Evolutionary conservation across 768 basidiomycete species (phyloP), one percentile per base, ranked within the genome.

Genomic region (Lepiota subincarnata): DNA sequence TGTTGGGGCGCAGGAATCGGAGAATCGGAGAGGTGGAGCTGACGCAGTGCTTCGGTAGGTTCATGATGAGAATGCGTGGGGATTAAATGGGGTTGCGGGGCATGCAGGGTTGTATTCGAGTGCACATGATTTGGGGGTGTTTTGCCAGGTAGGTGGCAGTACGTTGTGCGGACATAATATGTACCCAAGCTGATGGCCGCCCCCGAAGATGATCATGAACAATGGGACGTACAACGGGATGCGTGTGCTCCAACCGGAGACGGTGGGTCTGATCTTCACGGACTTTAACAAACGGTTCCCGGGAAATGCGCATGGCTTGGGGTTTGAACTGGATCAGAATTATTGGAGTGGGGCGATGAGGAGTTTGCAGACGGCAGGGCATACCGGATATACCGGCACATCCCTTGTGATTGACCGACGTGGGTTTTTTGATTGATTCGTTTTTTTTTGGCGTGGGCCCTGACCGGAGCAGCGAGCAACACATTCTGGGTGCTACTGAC

Each of bases 11-110:
- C 12, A 24, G 19, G 19, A 26, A 20, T 36, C 28, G 31, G 41
- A 22, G 19, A 14, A 14, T 26, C 24, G 26, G 13, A 46, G 36
- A 18, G 11, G 3, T 46, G 34, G 44, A 36, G 55, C 41, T 48
- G 50, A 36, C 35, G 43, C 35, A 45, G 37, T 16, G 49, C 14
- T 26, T 50, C 35, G 39, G 38, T 39, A 64, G 63, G 63, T 66
- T 3, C 66, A 67, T 49, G 66, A 67, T 39, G 66, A 67, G 34
- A 67, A 67, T 45, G 62, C 63, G 34, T 67, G 66, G 64, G 60
- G 64, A 38, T 44, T 64, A 42, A 52, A 63, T 14, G 66, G 66
- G 11, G 64, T 67, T 19, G 53, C 64, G 3, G 64, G 66, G 18
- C 66, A 67, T 43, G 66, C 66, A 11, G 66, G 66, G 8, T 48